Conservation (phyloP, 345 rosid species). For the Schrenkiella parvula region DNA sequence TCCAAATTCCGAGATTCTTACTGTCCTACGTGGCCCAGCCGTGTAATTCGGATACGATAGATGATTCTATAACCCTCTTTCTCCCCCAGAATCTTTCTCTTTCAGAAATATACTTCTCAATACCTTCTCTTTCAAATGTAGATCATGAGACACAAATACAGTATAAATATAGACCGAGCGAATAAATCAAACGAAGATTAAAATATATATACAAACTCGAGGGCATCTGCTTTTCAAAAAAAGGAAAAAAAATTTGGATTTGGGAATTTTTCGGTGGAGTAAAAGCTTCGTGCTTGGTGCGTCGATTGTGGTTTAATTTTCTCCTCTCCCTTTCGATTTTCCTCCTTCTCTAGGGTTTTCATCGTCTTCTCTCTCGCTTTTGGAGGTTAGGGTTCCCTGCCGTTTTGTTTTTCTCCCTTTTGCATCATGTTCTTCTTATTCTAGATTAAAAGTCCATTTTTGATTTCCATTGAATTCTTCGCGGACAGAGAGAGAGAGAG, state of each 20-base stretch:
- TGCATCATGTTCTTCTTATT: not conserved
- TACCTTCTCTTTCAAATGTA: not conserved
- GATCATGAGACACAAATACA: not conserved
- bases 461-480: not conserved
- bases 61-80: constrained; percentile 26
- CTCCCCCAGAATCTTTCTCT: constrained; percentile 21
- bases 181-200: constrained; percentile 20
- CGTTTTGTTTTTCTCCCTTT: not conserved
- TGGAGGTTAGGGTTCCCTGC: constrained; percentile 21
- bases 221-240: constrained; percentile 17
- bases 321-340: not conserved
- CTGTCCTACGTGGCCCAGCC: constrained; percentile 26
- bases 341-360: not conserved
- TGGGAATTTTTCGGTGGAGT: constrained; percentile 20
- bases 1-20: not conserved
- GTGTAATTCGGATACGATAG: not conserved
- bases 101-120: not conserved
- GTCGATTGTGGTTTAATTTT: constrained; percentile 4
- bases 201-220: not conserved
- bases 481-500: not conserved
- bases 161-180: not conserved
- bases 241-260: not conserved
- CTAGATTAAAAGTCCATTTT: not conserved
- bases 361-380: constrained; percentile 14
- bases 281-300: constrained; percentile 20